Conservation (phyloP, 441 rosid genomes). For the California macrophylla region DNA sequence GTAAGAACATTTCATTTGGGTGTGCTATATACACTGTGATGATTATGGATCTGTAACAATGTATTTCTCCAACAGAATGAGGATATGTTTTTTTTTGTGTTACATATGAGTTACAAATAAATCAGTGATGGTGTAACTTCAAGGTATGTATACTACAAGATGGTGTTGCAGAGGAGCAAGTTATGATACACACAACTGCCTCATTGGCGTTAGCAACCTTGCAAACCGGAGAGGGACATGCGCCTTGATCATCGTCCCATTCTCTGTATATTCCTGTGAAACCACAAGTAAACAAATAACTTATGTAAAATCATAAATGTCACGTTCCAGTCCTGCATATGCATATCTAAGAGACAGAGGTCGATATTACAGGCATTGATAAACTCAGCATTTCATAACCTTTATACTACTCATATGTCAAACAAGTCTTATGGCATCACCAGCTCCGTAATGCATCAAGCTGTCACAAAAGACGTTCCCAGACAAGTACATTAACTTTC, state of each 20-base stretch:
- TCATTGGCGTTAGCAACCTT: slow-evolving; percentile 12
- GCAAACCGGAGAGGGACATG: slow-evolving; percentile 12
- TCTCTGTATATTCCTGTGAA: slow-evolving; percentile 14
- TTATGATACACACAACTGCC: slow-evolving; percentile 10
- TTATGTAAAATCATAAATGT: background rate
- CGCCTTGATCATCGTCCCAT: slow-evolving; percentile 11
- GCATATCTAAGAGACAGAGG: background rate
- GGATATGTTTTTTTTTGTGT: background rate
- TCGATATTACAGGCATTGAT: background rate
- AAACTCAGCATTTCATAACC: background rate
- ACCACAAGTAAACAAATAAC: background rate
- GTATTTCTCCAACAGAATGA: background rate
- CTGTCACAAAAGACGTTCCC: background rate
- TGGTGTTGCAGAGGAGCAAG: background rate
- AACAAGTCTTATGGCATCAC: background rate
- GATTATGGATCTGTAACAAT: background rate
- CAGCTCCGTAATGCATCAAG: background rate
- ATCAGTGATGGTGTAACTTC: background rate
- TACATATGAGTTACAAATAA: background rate
- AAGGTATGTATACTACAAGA: background rate
- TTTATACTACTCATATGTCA: background rate
- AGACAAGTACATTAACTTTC: background rate
- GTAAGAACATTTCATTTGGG: background rate
- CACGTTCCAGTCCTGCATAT: background rate
- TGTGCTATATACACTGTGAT: background rate